Evolutionary conservation across 2,329 filamentous ascomycete genomes (phyloP).

Genomic region (Xylariaceae sp.): DNA sequence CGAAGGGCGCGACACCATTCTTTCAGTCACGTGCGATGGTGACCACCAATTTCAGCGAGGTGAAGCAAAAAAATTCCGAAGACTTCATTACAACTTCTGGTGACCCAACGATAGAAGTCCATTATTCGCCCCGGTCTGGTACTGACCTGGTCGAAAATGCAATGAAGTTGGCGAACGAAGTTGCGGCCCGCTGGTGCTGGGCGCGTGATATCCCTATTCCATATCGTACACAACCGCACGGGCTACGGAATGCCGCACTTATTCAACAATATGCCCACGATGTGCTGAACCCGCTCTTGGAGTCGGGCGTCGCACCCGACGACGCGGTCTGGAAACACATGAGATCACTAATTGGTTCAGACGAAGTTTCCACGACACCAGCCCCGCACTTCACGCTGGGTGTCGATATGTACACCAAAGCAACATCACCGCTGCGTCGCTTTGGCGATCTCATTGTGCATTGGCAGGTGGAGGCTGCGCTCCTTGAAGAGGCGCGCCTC

Average conservation of each 20-base stretch:
- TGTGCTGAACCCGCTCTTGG: conserved; percentile 38
- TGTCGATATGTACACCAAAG: conserved; percentile 57
- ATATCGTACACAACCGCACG: conserved; percentile 50
- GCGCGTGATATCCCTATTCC: conserved; percentile 56
- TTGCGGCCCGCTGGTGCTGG: conserved; percentile 58
- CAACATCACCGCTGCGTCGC: conserved; percentile 63
- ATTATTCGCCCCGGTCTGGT: conserved; percentile 27
- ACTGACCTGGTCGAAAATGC: conserved; percentile 42
- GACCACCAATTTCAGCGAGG: conserved; percentile 39
- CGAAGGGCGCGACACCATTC: conserved; percentile 47
- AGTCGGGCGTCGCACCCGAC: conserved; percentile 31
- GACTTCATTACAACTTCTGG: conserved; percentile 35
- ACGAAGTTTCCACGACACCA: conserved; percentile 49
- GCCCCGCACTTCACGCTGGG: conserved; percentile 56
- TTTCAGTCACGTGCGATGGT: conserved; percentile 43
- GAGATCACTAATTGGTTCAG: conserved; percentile 43
- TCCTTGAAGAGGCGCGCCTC: conserved; percentile 41
- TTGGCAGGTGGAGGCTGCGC: conserved; percentile 61
- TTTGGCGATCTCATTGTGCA: conserved; percentile 60
- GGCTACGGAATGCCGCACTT: conserved; percentile 32
- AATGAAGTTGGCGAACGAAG: conserved; percentile 61
- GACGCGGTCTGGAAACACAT: conserved; percentile 30
- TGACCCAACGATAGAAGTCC: conserved; percentile 49
- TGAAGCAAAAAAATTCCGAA: conserved; percentile 21
- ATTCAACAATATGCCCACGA: conserved; percentile 37